A percentile compares a stretch with the other conserved stretches of the same genome.
These are phyloP conservation scores for Inonotus obliquus DNA, from an alignment of 1,284 basidiomycete genomes.

Conservation along the genomic window DNA sequence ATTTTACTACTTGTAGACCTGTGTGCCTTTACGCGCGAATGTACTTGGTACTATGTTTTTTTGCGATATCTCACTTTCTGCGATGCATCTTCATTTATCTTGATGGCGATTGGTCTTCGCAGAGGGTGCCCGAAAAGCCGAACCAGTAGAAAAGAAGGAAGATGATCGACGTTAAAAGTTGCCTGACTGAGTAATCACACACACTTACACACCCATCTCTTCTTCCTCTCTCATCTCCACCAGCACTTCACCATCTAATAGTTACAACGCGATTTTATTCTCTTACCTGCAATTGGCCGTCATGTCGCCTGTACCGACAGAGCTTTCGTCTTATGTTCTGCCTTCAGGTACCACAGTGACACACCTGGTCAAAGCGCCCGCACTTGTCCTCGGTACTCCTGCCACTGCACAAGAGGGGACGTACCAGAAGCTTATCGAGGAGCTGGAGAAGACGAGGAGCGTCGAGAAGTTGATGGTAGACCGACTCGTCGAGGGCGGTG, in stretches of 20 bases:
- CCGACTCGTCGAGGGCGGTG: slow-evolving; percentile 71
- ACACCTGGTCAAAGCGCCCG: slow-evolving; percentile 34
- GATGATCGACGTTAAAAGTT: neutral
- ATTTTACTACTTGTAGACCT: neutral
- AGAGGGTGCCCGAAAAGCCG: slow-evolving; percentile 15
- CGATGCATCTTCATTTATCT: slow-evolving; percentile 7
- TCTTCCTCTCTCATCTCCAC: neutral
- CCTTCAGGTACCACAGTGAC: neutral
- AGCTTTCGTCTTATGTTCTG: neutral
- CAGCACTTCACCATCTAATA: neutral
- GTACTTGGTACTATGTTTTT: neutral
- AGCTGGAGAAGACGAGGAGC: slow-evolving; percentile 44
- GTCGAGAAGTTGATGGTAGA: slow-evolving; percentile 76
- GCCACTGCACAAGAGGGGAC: slow-evolving; percentile 67
- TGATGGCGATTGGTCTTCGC: slow-evolving; percentile 1
- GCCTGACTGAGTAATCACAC: slow-evolving; percentile 8
- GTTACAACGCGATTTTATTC: neutral
- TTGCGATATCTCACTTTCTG: neutral
- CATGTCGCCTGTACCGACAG: slow-evolving; percentile 16
- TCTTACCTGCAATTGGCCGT: neutral
- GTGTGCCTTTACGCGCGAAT: neutral
- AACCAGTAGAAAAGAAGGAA: neutral
- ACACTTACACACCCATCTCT: neutral
- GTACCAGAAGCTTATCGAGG: slow-evolving; percentile 64
- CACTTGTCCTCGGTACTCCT: slow-evolving; percentile 70